Percentiles rank a stretch among this genome's conserved stretches.
Conservation (phyloP, 164 flowering plant genomes). For the Stephania yunnanensis region DNA sequence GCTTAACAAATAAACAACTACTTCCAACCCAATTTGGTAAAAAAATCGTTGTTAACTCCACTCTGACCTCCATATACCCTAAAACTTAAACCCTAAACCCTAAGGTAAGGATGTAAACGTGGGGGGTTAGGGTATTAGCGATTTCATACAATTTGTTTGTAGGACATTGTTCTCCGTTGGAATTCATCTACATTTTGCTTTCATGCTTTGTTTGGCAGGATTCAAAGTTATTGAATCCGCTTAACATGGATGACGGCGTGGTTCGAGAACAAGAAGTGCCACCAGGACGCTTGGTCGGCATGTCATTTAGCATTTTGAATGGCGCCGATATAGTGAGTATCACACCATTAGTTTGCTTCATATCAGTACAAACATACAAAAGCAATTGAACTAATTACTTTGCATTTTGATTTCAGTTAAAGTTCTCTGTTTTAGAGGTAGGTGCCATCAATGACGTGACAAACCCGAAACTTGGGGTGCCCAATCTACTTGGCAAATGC, state of each 20-base stretch:
- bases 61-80: too few species aligned
- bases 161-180: neutral
- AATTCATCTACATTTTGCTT: neutral
- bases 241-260: conserved; percentile 34
- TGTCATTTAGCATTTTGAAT: conserved; percentile 41
- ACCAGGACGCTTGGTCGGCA: conserved; percentile 36
- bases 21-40: too few species aligned
- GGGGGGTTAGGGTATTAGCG: too few species aligned
- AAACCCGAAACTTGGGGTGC: conserved; percentile 71
- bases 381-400: neutral
- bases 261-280: conserved; percentile 33
- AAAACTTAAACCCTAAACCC: too few species aligned
- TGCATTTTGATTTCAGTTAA: conserved; percentile 37
- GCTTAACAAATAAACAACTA: too few species aligned
- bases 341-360: neutral
- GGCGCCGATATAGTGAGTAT: conserved; percentile 49
- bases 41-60: too few species aligned
- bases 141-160: too few species aligned
- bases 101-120: too few species aligned
- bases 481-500: conserved; percentile 52
- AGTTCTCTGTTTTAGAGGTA: conserved; percentile 36
- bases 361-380: neutral
- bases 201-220: neutral
- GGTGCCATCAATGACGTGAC: conserved; percentile 42
- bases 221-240: neutral